Evolutionary conservation across 2,329 filamentous ascomycete genomes (phyloP), one percentile per base, ranked within the genome.

Genomic region (Neofusicoccum sp.): DNA sequence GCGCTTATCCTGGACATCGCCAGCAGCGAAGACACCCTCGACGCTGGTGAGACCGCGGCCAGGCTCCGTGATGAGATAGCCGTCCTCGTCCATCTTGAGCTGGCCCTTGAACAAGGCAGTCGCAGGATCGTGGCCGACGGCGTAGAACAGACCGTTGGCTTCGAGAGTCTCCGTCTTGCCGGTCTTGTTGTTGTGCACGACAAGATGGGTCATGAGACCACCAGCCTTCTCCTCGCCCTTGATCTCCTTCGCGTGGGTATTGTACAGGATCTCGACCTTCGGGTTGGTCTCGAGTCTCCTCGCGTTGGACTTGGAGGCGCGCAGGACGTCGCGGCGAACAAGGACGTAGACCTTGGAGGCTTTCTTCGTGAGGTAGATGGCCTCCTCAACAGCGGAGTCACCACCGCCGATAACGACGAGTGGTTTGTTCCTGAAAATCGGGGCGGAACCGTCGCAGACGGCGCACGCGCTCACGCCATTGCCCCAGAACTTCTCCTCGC

Each of bases 1-100:
- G 75, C 89, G 88, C 89, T 98, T 99, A 77, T 99, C 96, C 83
- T 99, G 95, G 8, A 99, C 96, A 76, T 99, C 95, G 67, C 95
- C 95, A 8, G 94, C 95, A 41, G 95, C 95, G 75, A 97, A 99
- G 22, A 99, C 92, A 76, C 95, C 95, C 74, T 92, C 87, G 5
- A 97, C 79, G 78, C 87, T 97, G 52, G 95, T 99, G 73, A 90
- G 84, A 64, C 92, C 92, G 49, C 92, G 94, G 63, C 95, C 96
- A 3, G 95, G 90, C 78, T 90, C 87, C 63, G 95, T 99, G 70
- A 93, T 77, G 64, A 99, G 87, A 79, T 99, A 99, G 28, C 92
- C 93, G 67, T 99, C 94, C 67, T 86, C 85, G 73, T 99, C 96
- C 72, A 90, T 91, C 66, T 95, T 85, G 65, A 99, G 73, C 81